phyloP scores from a whole-genome alignment of 768 basidiomycete genomes.

The Suillus americanus region DNA sequence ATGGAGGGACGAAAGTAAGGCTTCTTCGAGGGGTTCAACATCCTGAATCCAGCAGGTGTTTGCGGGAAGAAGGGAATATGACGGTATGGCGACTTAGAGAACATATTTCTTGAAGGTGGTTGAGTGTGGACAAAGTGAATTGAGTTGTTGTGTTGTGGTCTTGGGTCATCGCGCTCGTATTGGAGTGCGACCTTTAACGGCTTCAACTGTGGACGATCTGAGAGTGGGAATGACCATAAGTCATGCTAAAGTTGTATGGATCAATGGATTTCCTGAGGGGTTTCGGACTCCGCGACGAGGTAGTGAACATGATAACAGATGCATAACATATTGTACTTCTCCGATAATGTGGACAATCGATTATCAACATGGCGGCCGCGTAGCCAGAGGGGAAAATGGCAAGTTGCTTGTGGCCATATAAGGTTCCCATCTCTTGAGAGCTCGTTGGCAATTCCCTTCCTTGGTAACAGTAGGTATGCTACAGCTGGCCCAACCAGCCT shows the following conservation, averaged over 20 bases:
- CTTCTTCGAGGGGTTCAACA: slow-evolving; percentile 12
- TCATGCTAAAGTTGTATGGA: neutral
- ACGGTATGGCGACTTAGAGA: slow-evolving; percentile 11
- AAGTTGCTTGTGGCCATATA: neutral
- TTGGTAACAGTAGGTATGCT: neutral
- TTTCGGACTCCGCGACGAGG: neutral
- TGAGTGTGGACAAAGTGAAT: neutral
- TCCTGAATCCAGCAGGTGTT: slow-evolving; percentile 28
- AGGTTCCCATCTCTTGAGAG: neutral
- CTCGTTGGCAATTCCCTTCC: neutral
- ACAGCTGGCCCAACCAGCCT: neutral
- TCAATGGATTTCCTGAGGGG: neutral
- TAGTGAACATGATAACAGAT: neutral
- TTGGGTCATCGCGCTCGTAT: neutral
- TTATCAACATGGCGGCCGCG: neutral
- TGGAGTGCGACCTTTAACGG: neutral
- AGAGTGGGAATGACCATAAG: neutral
- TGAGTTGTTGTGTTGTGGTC: neutral
- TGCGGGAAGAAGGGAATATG: slow-evolving; percentile 14
- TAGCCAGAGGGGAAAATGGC: neutral
- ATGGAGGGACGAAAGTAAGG: slow-evolving; percentile 14
- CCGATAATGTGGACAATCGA: slow-evolving; percentile 2
- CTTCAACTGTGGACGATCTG: neutral
- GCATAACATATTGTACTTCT: neutral
- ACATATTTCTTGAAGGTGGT: slow-evolving; percentile 17